These are phyloP conservation scores for Saxispiralis lemnorum DNA, from an alignment of 495 filamentous ascomycete genomes.

Conservation along the genomic window DNA sequence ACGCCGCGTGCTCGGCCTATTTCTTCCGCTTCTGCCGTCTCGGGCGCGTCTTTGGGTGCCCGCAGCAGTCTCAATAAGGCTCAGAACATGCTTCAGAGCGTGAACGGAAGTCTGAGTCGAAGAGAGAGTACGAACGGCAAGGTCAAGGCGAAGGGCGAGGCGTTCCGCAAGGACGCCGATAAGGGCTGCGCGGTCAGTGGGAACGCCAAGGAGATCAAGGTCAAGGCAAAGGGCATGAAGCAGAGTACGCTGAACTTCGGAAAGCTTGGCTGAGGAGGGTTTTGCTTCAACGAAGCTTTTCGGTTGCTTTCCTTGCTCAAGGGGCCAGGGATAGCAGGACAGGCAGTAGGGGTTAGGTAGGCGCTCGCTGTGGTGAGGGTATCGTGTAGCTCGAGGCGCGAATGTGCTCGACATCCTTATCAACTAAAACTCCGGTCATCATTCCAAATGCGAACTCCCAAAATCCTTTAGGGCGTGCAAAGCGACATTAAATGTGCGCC, in stretches of 20 bases:
- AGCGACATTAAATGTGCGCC: too few species aligned
- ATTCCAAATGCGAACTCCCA: background rate
- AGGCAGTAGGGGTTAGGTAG: too few species aligned
- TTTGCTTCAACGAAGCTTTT: background rate
- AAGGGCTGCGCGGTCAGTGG: slow-evolving; percentile 8
- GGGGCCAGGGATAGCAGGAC: background rate
- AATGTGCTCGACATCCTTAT: background rate
- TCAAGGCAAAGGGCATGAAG: slow-evolving; percentile 3
- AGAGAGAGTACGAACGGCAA: background rate
- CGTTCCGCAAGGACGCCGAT: slow-evolving; percentile 8
- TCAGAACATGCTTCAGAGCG: too few species aligned
- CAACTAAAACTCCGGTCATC: background rate
- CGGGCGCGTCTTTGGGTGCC: too few species aligned
- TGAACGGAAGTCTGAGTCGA: background rate
- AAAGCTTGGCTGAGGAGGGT: slow-evolving; percentile 1
- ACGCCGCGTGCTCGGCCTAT: background rate
- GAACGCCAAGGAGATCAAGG: background rate
- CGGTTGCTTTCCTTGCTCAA: background rate
- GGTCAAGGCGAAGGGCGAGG: background rate
- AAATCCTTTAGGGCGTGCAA: too few species aligned
- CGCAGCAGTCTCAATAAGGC: too few species aligned
- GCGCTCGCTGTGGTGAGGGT: too few species aligned
- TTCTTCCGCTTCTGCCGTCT: background rate
- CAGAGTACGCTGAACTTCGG: slow-evolving; percentile 13
- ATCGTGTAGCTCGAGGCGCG: background rate